Percentiles rank a stretch among this genome's conserved stretches.
Conservation (phyloP, 2,329 filamentous ascomycete genomes). For the Pestalotiopsis sp. region DNA sequence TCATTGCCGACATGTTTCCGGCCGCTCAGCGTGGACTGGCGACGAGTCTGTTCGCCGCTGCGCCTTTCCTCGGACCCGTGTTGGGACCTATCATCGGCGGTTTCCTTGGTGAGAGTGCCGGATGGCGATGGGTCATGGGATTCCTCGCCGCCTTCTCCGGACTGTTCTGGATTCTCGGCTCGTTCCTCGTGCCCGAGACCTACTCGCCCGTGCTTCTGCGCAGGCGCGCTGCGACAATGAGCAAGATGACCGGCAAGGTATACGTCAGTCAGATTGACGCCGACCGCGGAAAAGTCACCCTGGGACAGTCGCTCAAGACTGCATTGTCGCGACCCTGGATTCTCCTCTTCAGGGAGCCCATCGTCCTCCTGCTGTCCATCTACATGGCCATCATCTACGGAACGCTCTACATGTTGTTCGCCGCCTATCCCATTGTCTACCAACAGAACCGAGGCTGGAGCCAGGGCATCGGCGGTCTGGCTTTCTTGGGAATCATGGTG, state of each 20-base stretch:
- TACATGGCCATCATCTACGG: constrained; percentile 68
- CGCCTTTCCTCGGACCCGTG: constrained; percentile 63
- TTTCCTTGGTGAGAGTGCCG: constrained; percentile 64
- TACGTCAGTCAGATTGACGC: constrained; percentile 58
- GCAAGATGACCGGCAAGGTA: constrained; percentile 54
- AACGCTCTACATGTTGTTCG: constrained; percentile 49
- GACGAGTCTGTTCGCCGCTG: constrained; percentile 64
- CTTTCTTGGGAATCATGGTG: constrained; percentile 70
- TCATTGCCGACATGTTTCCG: constrained; percentile 62
- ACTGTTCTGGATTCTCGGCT: constrained; percentile 57
- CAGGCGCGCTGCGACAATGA: constrained; percentile 53
- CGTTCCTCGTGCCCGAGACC: constrained; percentile 60
- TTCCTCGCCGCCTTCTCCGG: constrained; percentile 67
- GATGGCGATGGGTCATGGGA: constrained; percentile 73
- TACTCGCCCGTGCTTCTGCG: constrained; percentile 62
- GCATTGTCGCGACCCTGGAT: constrained; percentile 68
- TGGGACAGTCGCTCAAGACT: constrained; percentile 56
- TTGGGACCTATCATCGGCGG: constrained; percentile 67
- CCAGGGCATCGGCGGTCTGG: constrained; percentile 60
- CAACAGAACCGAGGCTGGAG: constrained; percentile 61
- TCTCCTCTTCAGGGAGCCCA: constrained; percentile 71
- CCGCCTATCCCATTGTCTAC: constrained; percentile 69
- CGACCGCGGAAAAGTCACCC: constrained; percentile 42
- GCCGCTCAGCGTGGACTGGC: constrained; percentile 56
- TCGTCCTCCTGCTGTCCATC: constrained; percentile 65